These are phyloP conservation scores for Casuarina cunninghamiana DNA, from an alignment of 306 rosid species.

Conservation along the genomic window DNA sequence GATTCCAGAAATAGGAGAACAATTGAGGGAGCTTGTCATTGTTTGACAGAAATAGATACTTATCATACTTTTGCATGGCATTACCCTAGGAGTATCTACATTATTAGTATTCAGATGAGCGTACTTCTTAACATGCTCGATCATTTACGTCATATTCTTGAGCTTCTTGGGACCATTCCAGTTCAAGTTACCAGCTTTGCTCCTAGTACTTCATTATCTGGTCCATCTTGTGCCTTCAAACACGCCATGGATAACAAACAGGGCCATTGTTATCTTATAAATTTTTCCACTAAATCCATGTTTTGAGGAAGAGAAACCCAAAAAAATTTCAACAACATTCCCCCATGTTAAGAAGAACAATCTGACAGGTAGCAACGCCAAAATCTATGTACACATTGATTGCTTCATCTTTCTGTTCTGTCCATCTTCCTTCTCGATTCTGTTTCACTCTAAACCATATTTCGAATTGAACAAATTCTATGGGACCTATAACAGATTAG, in stretches of 20 bases:
- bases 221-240: no score
- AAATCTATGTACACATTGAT: background rate
- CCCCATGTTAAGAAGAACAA: background rate
- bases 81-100: no score
- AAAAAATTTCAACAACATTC: background rate
- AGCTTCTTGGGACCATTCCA: no score
- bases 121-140: no score
- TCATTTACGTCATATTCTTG: no score
- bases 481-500: background rate
- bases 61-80: no score
- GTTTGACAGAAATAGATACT: no score
- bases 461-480: background rate
- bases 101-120: no score
- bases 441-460: background rate
- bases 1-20: no score
- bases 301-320: background rate
- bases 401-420: background rate
- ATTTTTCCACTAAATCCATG: background rate
- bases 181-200: no score
- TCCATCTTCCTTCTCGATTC: background rate
- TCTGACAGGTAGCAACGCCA: background rate
- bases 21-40: no score
- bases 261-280: background rate
- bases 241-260: background rate
- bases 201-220: no score